phyloP scores from a whole-genome alignment of 2,329 filamentous ascomycete genomes.

The Mycocentrospora acerina region DNA sequence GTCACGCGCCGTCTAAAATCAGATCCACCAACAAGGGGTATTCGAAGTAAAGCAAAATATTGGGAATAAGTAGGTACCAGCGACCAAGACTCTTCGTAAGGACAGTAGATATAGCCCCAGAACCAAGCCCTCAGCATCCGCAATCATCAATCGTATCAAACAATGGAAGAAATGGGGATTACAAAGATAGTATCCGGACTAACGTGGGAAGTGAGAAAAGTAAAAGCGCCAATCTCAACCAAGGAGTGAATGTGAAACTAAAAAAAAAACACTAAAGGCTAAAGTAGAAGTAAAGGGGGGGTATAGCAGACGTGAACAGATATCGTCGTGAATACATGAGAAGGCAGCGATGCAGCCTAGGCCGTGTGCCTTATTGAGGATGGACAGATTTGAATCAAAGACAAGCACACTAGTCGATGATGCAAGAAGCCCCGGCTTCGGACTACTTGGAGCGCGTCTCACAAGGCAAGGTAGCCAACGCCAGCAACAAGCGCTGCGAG shows the following conservation, averaged over 20 bases:
- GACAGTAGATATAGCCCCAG: constrained; percentile 10
- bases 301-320: constrained; percentile 9
- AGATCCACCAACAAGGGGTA: constrained; percentile 1
- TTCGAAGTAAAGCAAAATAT: neutral
- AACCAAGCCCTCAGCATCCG: constrained; percentile 3
- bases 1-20: constrained; percentile 6
- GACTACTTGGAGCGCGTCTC: constrained; percentile 16
- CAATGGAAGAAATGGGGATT: constrained; percentile 27
- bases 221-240: constrained; percentile 11
- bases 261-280: constrained; percentile 8
- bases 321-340: constrained; percentile 26
- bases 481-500: constrained; percentile 34
- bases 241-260: too few species aligned
- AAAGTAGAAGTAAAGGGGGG: constrained; percentile 9
- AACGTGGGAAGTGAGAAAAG: constrained; percentile 14
- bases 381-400: constrained; percentile 23
- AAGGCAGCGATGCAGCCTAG: constrained; percentile 12
- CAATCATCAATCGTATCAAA: constrained; percentile 33
- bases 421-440: constrained; percentile 22
- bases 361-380: constrained; percentile 20
- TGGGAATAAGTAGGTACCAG: constrained; percentile 3
- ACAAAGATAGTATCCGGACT: constrained; percentile 26
- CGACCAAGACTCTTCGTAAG: constrained; percentile 2
- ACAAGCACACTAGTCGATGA: constrained; percentile 35
- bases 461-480: constrained; percentile 39